Conservation (phyloP, 331 rosid species). For the Rhamnella rubrinervis region DNA sequence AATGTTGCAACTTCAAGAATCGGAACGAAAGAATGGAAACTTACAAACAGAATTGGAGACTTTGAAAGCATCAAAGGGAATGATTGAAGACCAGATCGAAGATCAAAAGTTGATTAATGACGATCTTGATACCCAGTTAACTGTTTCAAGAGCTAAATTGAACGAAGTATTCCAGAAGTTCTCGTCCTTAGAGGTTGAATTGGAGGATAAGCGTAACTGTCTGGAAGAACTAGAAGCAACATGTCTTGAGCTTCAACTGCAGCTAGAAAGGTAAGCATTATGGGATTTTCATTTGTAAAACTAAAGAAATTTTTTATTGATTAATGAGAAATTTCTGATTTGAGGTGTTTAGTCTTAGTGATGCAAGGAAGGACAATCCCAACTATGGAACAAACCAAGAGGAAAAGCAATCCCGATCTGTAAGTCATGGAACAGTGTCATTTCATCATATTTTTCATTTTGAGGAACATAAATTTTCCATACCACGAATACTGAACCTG, state of each 20-base stretch:
- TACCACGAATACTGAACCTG: background rate
- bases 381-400: conserved; percentile 36
- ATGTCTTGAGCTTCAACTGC: conserved; percentile 46
- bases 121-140: conserved; percentile 37
- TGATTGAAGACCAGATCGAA: conserved; percentile 33
- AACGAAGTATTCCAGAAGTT: conserved; percentile 35
- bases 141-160: conserved; percentile 33
- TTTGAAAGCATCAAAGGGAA: conserved; percentile 23
- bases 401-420: conserved; percentile 58
- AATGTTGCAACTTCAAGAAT: conserved; percentile 26
- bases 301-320: background rate
- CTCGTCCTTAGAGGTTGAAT: conserved; percentile 38
- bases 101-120: conserved; percentile 36
- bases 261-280: conserved; percentile 34
- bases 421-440: conserved; percentile 31
- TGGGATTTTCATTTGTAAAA: background rate
- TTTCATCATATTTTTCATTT: background rate
- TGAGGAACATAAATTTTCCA: background rate
- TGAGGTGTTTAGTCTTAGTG: conserved; percentile 37
- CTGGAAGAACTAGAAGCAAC: conserved; percentile 41
- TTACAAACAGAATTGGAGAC: conserved; percentile 28
- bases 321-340: conserved; percentile 21
- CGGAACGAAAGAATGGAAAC: conserved; percentile 12
- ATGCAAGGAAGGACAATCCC: conserved; percentile 57
- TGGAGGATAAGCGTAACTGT: conserved; percentile 38